phyloP scores from a whole-genome alignment of 345 rosid genomes.

The Pseudoturritis turrita region DNA sequence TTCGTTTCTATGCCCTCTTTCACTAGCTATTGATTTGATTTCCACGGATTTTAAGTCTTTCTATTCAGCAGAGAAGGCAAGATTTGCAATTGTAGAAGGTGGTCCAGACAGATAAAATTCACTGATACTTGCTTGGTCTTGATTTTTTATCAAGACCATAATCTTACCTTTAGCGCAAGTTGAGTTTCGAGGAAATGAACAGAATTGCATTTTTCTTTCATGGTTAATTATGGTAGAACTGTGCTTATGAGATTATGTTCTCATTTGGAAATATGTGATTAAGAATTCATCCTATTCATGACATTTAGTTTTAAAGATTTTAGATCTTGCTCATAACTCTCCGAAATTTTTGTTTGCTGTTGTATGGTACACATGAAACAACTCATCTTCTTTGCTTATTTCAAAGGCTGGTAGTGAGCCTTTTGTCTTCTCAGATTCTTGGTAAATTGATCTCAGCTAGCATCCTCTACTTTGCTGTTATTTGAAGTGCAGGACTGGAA shows the following conservation, averaged over 20 bases:
- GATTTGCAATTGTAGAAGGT: conserved; percentile 10
- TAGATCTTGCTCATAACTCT: not conserved
- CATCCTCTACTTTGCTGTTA: conserved; percentile 24
- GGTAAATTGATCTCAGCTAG: conserved; percentile 17
- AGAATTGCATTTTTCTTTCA: not conserved
- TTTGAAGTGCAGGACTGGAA: conserved; percentile 88
- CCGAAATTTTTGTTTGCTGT: not conserved
- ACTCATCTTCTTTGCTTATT: not conserved
- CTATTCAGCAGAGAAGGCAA: not conserved
- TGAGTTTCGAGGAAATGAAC: not conserved
- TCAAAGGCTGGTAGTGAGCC: conserved; percentile 12
- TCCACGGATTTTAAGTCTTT: not conserved
- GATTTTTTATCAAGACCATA: not conserved
- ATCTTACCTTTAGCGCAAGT: not conserved
- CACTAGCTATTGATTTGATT: conserved; percentile 9
- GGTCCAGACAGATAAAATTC: not conserved
- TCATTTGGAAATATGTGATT: not conserved
- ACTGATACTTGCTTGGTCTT: conserved; percentile 3
- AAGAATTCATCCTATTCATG: not conserved
- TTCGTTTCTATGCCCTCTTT: conserved; percentile 14
- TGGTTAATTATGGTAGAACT: not conserved
- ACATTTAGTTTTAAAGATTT: not conserved
- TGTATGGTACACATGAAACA: conserved; percentile 5
- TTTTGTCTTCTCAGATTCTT: conserved; percentile 25
- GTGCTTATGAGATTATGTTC: conserved; percentile 5